These are phyloP conservation scores for Paramyrothecium roridum DNA, from an alignment of 2,329 filamentous ascomycete species.

Conservation along the genomic window DNA sequence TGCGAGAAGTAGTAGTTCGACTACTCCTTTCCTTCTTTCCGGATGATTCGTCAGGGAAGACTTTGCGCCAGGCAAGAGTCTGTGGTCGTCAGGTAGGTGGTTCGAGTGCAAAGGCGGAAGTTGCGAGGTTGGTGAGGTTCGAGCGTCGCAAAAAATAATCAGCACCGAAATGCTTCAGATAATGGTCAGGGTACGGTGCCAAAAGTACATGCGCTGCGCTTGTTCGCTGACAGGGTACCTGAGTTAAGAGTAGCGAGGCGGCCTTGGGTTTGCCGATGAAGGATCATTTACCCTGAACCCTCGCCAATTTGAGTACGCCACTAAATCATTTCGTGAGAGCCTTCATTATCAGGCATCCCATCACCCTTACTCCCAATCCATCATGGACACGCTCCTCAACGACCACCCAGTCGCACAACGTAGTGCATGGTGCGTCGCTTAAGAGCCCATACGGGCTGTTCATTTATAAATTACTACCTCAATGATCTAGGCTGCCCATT, in stretches of 20 bases:
- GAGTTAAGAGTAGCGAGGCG: not conserved
- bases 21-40: constrained; percentile 19
- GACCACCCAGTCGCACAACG: no score
- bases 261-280: no score
- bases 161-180: not conserved
- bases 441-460: no score
- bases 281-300: not conserved
- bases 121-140: constrained; percentile 10
- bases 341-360: not conserved
- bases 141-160: not conserved
- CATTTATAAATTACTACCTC: no score
- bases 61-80: constrained; percentile 38
- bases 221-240: not conserved
- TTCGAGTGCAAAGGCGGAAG: constrained; percentile 8
- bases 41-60: constrained; percentile 8
- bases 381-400: no score
- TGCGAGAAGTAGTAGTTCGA: constrained; percentile 18
- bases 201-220: not conserved
- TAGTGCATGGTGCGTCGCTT: no score
- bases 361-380: not conserved
- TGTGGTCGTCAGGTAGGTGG: constrained; percentile 7
- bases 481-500: no score
- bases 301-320: not conserved
- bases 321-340: not conserved
- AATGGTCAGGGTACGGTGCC: not conserved